Percentiles rank a stretch among this genome's conserved stretches.
Conservation (phyloP, 805 yeast genomes). For the Kluyveromyces aestuarii region DNA sequence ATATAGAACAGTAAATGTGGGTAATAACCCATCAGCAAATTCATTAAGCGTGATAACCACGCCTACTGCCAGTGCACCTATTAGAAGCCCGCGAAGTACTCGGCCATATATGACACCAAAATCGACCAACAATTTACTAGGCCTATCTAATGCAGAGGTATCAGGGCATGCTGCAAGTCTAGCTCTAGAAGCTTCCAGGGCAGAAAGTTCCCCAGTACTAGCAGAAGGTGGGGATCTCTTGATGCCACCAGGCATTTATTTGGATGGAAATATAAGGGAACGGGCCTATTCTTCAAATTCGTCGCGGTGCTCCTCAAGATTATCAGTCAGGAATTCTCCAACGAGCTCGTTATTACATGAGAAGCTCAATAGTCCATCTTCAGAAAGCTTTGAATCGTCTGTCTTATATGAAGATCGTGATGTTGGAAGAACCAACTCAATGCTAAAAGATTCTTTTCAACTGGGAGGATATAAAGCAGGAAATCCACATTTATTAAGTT, state of each 20-base stretch:
- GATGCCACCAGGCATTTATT: neutral
- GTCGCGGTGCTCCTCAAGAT: neutral
- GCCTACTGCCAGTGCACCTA: neutral
- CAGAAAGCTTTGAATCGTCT: neutral
- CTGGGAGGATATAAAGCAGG: neutral
- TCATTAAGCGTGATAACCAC: neutral
- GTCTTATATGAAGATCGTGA: neutral
- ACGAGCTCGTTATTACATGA: neutral
- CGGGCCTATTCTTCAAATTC: neutral
- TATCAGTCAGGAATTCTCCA: neutral
- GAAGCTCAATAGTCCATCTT: neutral
- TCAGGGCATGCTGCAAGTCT: neutral
- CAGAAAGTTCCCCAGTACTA: neutral
- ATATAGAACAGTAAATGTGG: conserved; percentile 6
- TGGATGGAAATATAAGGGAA: neutral
- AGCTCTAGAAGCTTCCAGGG: neutral
- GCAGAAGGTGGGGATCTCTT: neutral
- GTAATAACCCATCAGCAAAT: neutral
- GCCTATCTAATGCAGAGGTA: neutral
- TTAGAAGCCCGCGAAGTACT: neutral
- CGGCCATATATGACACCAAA: neutral
- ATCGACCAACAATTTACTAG: neutral
- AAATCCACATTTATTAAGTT: neutral
- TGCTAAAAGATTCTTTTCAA: neutral
- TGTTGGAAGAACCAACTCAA: neutral